phyloP scores from a whole-genome alignment of 2,329 filamentous ascomycete genomes.

The Fusarium concolor region DNA sequence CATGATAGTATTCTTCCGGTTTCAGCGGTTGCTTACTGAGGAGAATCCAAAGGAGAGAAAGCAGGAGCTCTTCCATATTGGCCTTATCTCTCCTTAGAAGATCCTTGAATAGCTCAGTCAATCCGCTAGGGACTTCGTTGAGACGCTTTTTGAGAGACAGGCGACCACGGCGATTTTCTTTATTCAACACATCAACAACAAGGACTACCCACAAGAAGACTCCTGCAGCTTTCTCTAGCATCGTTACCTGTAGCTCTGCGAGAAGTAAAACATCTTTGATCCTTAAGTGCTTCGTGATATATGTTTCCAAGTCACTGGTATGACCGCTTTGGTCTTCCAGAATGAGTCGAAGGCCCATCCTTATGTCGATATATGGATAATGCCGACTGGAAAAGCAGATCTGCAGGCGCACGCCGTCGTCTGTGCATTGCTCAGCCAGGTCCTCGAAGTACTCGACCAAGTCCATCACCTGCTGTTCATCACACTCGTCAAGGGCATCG shows the following conservation, averaged over 20 bases:
- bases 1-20: slow-evolving; percentile 58
- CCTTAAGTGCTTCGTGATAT: slow-evolving; percentile 25
- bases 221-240: slow-evolving; percentile 54
- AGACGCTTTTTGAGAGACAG: slow-evolving; percentile 48
- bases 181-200: slow-evolving; percentile 55
- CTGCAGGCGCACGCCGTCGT: slow-evolving; percentile 37
- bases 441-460: slow-evolving; percentile 58
- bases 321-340: slow-evolving; percentile 48
- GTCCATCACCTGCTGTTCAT: slow-evolving; percentile 53
- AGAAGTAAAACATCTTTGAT: not conserved
- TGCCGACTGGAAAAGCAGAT: slow-evolving; percentile 61
- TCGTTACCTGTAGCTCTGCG: slow-evolving; percentile 11
- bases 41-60: slow-evolving; percentile 65
- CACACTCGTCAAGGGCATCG: slow-evolving; percentile 63
- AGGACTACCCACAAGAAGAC: slow-evolving; percentile 60
- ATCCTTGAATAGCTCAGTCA: slow-evolving; percentile 63
- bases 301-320: slow-evolving; percentile 42
- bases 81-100: slow-evolving; percentile 61
- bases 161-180: slow-evolving; percentile 47
- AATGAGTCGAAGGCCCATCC: slow-evolving; percentile 41
- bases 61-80: slow-evolving; percentile 54
- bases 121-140: slow-evolving; percentile 50
- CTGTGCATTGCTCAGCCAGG: slow-evolving; percentile 44
- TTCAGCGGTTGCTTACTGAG: slow-evolving; percentile 59
- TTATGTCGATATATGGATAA: slow-evolving; percentile 57